Percentiles rank a stretch among this genome's conserved stretches.
Evolutionary conservation across 2,329 filamentous ascomycete genomes (phyloP).

Genomic region (Arthrocladium fulminans): DNA sequence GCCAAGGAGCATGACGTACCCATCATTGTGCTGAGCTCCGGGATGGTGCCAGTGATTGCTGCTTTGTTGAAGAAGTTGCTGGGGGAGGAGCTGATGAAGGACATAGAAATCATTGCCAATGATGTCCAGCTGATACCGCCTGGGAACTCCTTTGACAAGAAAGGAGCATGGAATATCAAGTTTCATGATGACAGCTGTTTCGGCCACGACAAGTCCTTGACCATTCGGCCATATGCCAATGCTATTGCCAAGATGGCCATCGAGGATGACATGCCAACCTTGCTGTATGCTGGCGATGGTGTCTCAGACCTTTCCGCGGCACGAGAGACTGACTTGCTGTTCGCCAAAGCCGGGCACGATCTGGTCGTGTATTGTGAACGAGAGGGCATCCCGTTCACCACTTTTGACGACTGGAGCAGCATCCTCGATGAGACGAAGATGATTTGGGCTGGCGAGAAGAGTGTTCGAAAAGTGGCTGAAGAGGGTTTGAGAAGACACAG

Average conservation of each 20-base stretch:
- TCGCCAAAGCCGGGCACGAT: conserved; percentile 86
- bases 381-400: conserved; percentile 76
- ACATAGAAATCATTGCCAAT: conserved; percentile 89
- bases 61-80: conserved; percentile 72
- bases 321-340: conserved; percentile 83
- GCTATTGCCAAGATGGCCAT: conserved; percentile 46
- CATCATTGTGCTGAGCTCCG: conserved; percentile 81
- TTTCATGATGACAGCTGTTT: conserved; percentile 76
- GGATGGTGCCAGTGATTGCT: conserved; percentile 86
- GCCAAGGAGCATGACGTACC: conserved; percentile 72
- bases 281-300: conserved; percentile 94
- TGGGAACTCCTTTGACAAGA: conserved; percentile 67
- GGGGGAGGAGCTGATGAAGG: conserved; percentile 59
- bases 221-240: conserved; percentile 74
- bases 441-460: conserved; percentile 63
- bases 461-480: conserved; percentile 59
- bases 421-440: conserved; percentile 69
- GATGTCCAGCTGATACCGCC: conserved; percentile 55
- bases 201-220: conserved; percentile 93
- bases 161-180: conserved; percentile 76
- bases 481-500: conserved; percentile 19
- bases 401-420: conserved; percentile 74
- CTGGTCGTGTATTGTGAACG: conserved; percentile 78
- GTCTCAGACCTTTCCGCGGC: conserved; percentile 89
- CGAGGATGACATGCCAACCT: conserved; percentile 58